Base-by-base conservation (phyloP, 2,329 filamentous ascomycete species). In the Penicillium sp. region DNA sequence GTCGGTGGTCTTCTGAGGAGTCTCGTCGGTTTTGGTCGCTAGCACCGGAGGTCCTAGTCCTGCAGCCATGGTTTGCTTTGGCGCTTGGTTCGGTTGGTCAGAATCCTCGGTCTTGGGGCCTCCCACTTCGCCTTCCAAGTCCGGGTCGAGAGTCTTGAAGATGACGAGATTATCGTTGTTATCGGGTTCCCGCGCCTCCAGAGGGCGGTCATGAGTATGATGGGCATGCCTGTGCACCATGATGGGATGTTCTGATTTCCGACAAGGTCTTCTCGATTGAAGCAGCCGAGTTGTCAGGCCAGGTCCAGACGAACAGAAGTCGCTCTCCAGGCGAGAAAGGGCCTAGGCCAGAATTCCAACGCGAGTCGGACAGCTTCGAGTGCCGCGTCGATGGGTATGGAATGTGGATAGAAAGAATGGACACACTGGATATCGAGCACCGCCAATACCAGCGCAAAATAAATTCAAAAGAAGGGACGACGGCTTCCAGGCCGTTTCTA, bases 131-230 rank as follows among this genome's bases (percentile, higher is more conserved):
- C 72, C 74, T 11, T 64, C 59, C 47, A 76, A 79, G 26, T 75
- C 77, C 37, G 70, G 65, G 14, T 66, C 50, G 18, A 71, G 64
- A 0, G 75, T 77, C 30, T 75, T 65, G 55, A 76, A 74, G 28
- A 77, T 66, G 27, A 73, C 41, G 10, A 56, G 40, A 41, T 41
- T 41, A 8, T 48, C 40, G 14, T 37, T 35, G 10, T 48, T 37
- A 16, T 48, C 39, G 29, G 37, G 32, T 9, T 37, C 42, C 28
- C 41, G 41, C 37, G 32, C 41, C 38, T 56, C 45, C 37, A 54
- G 50, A 37, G 35, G 44, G 38, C 43, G 51, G 35, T 44, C 37
- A 6, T 37, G 36, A 8, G 29, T 33, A 27, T 56, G 57, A 39
- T 62, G 58, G 20, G 46, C 47, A 47, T 62, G 59, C 30, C 53